Percentiles rank a stretch among this genome's conserved stretches.
phyloP scores from a whole-genome alignment of 1,284 basidiomycete genomes.

The Pseudozyma thailandica region DNA sequence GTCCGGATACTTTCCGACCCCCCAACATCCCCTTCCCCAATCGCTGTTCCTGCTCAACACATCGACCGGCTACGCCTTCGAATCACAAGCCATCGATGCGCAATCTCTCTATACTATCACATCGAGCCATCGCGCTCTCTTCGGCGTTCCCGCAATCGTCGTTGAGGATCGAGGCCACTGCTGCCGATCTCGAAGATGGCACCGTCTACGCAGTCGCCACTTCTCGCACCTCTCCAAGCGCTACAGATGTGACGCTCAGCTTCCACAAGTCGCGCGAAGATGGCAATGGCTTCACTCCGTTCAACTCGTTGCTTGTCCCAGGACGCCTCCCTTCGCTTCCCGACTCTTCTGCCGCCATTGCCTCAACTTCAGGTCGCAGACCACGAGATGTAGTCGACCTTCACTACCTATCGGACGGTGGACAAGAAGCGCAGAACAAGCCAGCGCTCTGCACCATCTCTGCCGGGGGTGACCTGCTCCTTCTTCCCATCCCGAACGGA shows the following conservation, averaged over 20 bases:
- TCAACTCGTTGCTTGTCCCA: slow-evolving; percentile 34
- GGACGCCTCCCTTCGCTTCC: slow-evolving; percentile 21
- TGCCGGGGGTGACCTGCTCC: slow-evolving; percentile 62
- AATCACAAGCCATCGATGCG: slow-evolving; percentile 22
- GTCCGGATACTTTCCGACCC: neutral
- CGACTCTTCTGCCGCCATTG: slow-evolving; percentile 25
- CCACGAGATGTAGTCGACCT: slow-evolving; percentile 46
- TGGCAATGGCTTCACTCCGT: slow-evolving; percentile 5
- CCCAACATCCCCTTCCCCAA: neutral
- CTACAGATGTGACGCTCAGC: slow-evolving; percentile 29
- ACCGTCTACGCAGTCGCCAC: slow-evolving; percentile 43
- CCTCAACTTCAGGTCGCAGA: slow-evolving; percentile 16
- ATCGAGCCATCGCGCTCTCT: slow-evolving; percentile 30
- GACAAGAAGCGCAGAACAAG: slow-evolving; percentile 42
- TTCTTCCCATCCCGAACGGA: slow-evolving; percentile 34
- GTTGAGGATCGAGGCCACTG: slow-evolving; percentile 32
- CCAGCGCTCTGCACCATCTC: slow-evolving; percentile 60
- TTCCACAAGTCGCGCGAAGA: slow-evolving; percentile 14
- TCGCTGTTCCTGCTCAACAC: neutral
- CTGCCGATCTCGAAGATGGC: slow-evolving; percentile 35
- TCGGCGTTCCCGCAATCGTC: slow-evolving; percentile 8
- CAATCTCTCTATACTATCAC: slow-evolving; percentile 39
- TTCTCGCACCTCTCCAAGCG: slow-evolving; percentile 23
- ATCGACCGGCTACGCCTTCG: slow-evolving; percentile 1
- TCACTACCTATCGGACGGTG: slow-evolving; percentile 60